Base-by-base conservation (phyloP, 179 eudicot species). In the Silene vulgaris region DNA sequence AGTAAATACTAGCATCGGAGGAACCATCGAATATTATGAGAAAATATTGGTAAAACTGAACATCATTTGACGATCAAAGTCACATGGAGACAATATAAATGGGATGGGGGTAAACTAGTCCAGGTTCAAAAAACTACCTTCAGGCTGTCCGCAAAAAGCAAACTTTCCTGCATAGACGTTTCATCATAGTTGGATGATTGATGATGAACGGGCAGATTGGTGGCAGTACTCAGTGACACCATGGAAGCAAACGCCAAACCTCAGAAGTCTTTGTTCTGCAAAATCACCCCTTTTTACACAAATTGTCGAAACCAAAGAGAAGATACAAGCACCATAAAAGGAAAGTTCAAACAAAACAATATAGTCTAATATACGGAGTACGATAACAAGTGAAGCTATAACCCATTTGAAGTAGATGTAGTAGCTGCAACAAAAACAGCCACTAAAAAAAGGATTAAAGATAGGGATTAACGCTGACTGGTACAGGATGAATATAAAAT, bases 81-180 rank as follows among this genome's bases (percentile, higher is more conserved):
- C 48, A 52, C 3, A 14, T 14, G 5, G 12, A 0, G 13, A 62
- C 59, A 52, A 13, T 52, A 52, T 14, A 16, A 52, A 52, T 16
- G 59, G 59, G 19, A 52, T 50, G 19, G 19, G 17, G 19, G 59
- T 0, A 14, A 13, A 52, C 59, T 13, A 12, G 59, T 19, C 64
- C 61, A 32, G 35, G 45, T 19, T 29, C 16, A 8, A 37, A 16
- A 13, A 21, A 69, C 12, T 88, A 90, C 98, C 98, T 90, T 87
- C 48, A 94, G 91, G 80, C 97, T 87, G 82, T 91, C 97, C 16
- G 92, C 83, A 78, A 94, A 91, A 61, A 88, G 89, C 84, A 91
- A 77, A 80, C 89, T 90, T 72, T 91, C 93, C 72, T 93, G 91
- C 96, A 93, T 90, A 71, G 97, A 89, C 26, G 84, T 74, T 82